Conservation (phyloP, 148 eudicot species). For the Oxyria digyna region DNA sequence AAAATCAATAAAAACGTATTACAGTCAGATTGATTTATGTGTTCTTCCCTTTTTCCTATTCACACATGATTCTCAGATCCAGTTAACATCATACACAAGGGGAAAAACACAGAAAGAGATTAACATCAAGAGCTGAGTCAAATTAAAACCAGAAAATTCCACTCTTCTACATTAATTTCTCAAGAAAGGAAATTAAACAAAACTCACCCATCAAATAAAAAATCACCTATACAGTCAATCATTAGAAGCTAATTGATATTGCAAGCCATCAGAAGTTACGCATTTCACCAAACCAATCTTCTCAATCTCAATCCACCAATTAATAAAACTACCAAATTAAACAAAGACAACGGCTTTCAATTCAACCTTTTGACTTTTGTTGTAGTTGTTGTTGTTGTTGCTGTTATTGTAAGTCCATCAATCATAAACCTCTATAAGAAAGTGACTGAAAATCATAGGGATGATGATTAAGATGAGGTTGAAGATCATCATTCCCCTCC, state of each 20-base stretch:
- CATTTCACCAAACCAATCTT: not conserved
- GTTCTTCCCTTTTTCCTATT: too few species aligned
- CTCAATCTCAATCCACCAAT: not conserved
- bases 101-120: too few species aligned
- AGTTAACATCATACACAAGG: too few species aligned
- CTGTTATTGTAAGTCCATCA: not conserved
- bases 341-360: not conserved
- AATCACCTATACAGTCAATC: not conserved
- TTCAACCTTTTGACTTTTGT: constrained; percentile 1
- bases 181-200: not conserved
- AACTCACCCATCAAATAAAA: not conserved
- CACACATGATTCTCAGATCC: too few species aligned
- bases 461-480: not conserved
- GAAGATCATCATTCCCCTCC: not conserved
- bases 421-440: not conserved
- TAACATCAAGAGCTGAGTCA: not conserved
- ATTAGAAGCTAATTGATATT: not conserved
- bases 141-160: not conserved
- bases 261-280: not conserved
- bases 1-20: too few species aligned
- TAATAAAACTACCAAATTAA: not conserved
- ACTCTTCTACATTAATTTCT: not conserved
- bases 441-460: not conserved
- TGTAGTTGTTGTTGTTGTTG: not conserved
- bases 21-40: too few species aligned